Evolutionary conservation across 1,139 yeast genomes (phyloP).

Genomic region (Tardiomyces depauwii): DNA sequence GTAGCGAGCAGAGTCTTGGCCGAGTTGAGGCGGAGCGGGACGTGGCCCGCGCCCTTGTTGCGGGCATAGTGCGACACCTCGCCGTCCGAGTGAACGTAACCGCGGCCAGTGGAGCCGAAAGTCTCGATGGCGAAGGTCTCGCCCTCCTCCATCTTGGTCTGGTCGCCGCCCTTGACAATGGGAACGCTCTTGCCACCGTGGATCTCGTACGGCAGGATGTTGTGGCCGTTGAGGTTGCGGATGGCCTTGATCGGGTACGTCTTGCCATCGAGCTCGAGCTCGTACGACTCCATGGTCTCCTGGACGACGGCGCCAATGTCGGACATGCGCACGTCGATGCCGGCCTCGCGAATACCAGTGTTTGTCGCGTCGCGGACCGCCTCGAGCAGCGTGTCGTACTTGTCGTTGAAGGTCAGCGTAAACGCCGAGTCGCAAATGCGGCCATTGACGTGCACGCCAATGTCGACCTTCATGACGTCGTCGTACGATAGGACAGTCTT

Average conservation of each 20-base stretch:
- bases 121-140: slow-evolving; percentile 98
- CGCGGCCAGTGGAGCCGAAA: slow-evolving; percentile 93
- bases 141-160: slow-evolving; percentile 97
- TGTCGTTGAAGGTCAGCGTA: slow-evolving; percentile 79
- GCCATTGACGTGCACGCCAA: slow-evolving; percentile 97
- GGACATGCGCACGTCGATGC: slow-evolving; percentile 88
- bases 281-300: slow-evolving; percentile 96
- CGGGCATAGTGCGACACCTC: slow-evolving; percentile 91
- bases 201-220: slow-evolving; percentile 68
- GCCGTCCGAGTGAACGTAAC: slow-evolving; percentile 75
- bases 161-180: slow-evolving; percentile 84
- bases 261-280: slow-evolving; percentile 82
- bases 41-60: slow-evolving; percentile 36
- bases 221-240: slow-evolving; percentile 90
- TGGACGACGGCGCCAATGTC: slow-evolving; percentile 95
- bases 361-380: slow-evolving; percentile 92
- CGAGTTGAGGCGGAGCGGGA: slow-evolving; percentile 42
- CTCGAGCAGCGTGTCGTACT: slow-evolving; percentile 63
- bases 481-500: slow-evolving; percentile 66
- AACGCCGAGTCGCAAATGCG: slow-evolving; percentile 91
- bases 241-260: slow-evolving; percentile 79
- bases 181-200: slow-evolving; percentile 97
- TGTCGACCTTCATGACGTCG: slow-evolving; percentile 94
- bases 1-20: slow-evolving; percentile 56
- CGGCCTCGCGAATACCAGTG: slow-evolving; percentile 87